Evolutionary conservation across 1,284 basidiomycete genomes (phyloP).

Genomic region (Ustilago trichophora): DNA sequence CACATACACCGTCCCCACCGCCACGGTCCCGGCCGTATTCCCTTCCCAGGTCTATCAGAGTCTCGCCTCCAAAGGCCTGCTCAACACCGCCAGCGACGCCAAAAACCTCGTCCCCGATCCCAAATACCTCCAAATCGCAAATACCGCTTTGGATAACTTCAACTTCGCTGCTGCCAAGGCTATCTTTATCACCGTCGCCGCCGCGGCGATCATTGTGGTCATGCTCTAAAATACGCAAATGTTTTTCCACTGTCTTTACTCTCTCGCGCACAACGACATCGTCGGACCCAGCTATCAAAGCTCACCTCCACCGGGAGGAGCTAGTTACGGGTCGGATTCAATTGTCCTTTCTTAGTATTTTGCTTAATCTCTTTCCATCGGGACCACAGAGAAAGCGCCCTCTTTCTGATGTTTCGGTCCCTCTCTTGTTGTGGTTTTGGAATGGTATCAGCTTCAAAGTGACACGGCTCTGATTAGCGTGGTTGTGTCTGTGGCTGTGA

Average conservation of each 20-base stretch:
- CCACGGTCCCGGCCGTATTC: conserved; percentile 28
- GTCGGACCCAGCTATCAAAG: background rate
- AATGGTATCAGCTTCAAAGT: conserved; percentile 2
- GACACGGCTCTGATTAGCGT: too few species aligned
- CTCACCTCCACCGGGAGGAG: too few species aligned
- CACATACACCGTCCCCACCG: conserved; percentile 41
- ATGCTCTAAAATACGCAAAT: background rate
- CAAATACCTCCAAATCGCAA: conserved; percentile 33
- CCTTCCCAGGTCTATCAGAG: conserved; percentile 24
- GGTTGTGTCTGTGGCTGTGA: too few species aligned
- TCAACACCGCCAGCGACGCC: conserved; percentile 24
- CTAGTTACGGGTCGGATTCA: too few species aligned
- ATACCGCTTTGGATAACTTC: background rate
- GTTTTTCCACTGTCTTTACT: background rate
- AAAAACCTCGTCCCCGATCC: conserved; percentile 27
- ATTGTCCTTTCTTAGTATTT: too few species aligned
- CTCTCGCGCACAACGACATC: background rate
- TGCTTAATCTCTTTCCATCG: conserved; percentile 5
- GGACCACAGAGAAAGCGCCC: too few species aligned
- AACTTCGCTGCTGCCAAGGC: conserved; percentile 28
- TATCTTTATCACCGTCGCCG: conserved; percentile 19
- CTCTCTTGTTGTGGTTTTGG: background rate
- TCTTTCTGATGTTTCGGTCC: background rate
- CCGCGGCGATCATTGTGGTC: conserved; percentile 20
- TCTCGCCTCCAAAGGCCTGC: conserved; percentile 8